Conservation (phyloP, 345 rosid genomes). For the Populus nigra region DNA sequence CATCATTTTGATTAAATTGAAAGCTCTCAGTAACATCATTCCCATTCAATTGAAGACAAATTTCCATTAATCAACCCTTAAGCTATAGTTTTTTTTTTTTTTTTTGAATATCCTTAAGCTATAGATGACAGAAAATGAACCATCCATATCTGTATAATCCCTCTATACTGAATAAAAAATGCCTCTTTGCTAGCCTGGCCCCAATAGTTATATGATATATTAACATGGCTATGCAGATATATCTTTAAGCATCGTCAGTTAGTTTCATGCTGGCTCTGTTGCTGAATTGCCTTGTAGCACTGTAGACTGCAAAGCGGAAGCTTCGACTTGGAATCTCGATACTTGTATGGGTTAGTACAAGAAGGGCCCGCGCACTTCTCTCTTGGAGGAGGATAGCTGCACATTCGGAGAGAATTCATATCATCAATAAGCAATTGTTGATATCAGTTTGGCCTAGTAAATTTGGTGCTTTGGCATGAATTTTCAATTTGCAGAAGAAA, state of each 20-base stretch:
- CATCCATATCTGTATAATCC: not conserved
- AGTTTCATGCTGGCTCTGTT: slow-evolving; percentile 21
- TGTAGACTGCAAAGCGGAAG: slow-evolving; percentile 88
- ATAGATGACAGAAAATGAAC: not conserved
- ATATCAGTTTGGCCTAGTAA: not conserved
- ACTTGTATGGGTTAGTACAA: slow-evolving; percentile 71
- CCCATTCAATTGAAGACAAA: not conserved
- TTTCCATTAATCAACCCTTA: not conserved
- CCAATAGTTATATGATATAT: not conserved
- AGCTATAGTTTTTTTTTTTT: not conserved
- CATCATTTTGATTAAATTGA: not conserved
- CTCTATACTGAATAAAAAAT: slow-evolving; percentile 2
- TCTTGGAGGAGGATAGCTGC: slow-evolving; percentile 89
- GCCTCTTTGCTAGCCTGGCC: not conserved
- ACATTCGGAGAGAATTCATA: slow-evolving; percentile 6
- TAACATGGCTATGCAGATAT: not conserved
- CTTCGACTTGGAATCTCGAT: slow-evolving; percentile 83
- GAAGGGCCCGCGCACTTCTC: slow-evolving; percentile 85
- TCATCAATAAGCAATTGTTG: slow-evolving; percentile 16
- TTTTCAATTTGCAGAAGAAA: not conserved
- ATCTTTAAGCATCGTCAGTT: not conserved
- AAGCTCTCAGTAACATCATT: not conserved
- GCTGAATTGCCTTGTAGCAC: slow-evolving; percentile 83
- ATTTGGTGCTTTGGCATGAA: not conserved
- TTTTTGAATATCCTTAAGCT: not conserved